phyloP scores from a whole-genome alignment of 805 yeast species.

The Candida quercuum region DNA sequence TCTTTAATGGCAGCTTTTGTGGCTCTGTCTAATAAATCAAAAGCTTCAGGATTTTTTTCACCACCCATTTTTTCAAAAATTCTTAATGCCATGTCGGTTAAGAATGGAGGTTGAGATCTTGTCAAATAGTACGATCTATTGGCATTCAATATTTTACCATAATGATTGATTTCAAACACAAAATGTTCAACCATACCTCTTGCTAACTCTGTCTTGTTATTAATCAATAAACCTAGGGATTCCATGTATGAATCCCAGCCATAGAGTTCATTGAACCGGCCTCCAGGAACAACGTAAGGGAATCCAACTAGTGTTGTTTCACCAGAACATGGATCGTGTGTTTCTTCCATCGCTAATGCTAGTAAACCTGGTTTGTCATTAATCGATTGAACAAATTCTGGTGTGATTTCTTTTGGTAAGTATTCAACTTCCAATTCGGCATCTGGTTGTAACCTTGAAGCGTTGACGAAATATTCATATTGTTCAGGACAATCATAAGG shows the following conservation, averaged over 20 bases:
- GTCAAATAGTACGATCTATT: conserved; percentile 87
- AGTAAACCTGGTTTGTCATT: conserved; percentile 82
- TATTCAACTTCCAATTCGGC: conserved; percentile 65
- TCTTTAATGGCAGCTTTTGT: conserved; percentile 80
- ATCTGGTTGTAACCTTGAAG: conserved; percentile 50
- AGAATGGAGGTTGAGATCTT: conserved; percentile 94
- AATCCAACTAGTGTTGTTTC: conserved; percentile 51
- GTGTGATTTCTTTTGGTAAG: conserved; percentile 69
- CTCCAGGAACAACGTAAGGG: conserved; percentile 96
- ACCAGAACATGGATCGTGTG: conserved; percentile 44
- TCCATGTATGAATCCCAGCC: conserved; percentile 99
- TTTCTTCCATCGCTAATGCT: conserved; percentile 65
- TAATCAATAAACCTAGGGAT: conserved; percentile 71
- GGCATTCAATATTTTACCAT: conserved; percentile 92
- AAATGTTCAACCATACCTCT: conserved; percentile 90
- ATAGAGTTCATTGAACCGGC: conserved; percentile 91
- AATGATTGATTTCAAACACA: conserved; percentile 81
- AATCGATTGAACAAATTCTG: conserved; percentile 70
- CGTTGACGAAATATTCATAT: conserved; percentile 55
- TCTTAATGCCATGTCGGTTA: conserved; percentile 84
- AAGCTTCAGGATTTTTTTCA: conserved; percentile 40
- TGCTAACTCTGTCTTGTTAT: conserved; percentile 63
- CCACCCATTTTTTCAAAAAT: conserved; percentile 57
- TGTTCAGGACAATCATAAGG: conserved; percentile 70
- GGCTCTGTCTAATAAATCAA: conserved; percentile 61